A percentile compares a stretch with the other conserved stretches of the same genome.
Conservation (phyloP, 2,329 filamentous ascomycete genomes). For the Hypoxylon sp. region DNA sequence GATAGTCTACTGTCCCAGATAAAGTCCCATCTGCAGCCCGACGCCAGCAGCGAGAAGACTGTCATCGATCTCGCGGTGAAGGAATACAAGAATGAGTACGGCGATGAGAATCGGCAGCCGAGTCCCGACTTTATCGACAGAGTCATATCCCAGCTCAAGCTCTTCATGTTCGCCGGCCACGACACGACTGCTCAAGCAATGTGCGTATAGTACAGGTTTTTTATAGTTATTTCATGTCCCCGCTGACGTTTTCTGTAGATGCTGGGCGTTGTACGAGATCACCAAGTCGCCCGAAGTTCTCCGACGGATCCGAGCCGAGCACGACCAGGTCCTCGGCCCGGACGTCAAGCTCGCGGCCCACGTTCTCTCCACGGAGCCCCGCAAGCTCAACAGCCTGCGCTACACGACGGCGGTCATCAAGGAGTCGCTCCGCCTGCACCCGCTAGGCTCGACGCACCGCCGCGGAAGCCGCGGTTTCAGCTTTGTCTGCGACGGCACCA, state of each 20-base stretch:
- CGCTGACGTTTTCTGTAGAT: slow-evolving; percentile 19
- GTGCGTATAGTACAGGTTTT: slow-evolving; percentile 32
- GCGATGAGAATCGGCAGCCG: slow-evolving; percentile 21
- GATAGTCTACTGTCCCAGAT: slow-evolving; percentile 32
- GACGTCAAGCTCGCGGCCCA: slow-evolving; percentile 34
- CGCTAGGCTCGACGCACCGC: slow-evolving; percentile 36
- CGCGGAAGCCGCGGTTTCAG: slow-evolving; percentile 21
- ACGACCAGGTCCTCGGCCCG: slow-evolving; percentile 45
- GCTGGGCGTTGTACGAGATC: slow-evolving; percentile 39
- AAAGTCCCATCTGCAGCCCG: slow-evolving; percentile 24
- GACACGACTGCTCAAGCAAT: slow-evolving; percentile 48
- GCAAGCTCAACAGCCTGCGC: slow-evolving; percentile 44
- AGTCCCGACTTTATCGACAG: slow-evolving; percentile 39
- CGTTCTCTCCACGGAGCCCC: slow-evolving; percentile 21
- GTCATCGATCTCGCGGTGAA: slow-evolving; percentile 38
- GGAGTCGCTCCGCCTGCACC: slow-evolving; percentile 47
- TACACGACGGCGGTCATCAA: slow-evolving; percentile 49
- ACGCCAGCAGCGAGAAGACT: slow-evolving; percentile 31
- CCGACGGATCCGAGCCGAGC: slow-evolving; percentile 47
- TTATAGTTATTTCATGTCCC: neutral
- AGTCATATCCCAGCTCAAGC: slow-evolving; percentile 46
- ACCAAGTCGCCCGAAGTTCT: slow-evolving; percentile 38
- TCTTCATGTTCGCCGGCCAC: slow-evolving; percentile 48
- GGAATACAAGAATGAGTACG: slow-evolving; percentile 32
- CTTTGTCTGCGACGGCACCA: slow-evolving; percentile 27